phyloP scores from a whole-genome alignment of 768 basidiomycete species.

The Mycena latifolia region DNA sequence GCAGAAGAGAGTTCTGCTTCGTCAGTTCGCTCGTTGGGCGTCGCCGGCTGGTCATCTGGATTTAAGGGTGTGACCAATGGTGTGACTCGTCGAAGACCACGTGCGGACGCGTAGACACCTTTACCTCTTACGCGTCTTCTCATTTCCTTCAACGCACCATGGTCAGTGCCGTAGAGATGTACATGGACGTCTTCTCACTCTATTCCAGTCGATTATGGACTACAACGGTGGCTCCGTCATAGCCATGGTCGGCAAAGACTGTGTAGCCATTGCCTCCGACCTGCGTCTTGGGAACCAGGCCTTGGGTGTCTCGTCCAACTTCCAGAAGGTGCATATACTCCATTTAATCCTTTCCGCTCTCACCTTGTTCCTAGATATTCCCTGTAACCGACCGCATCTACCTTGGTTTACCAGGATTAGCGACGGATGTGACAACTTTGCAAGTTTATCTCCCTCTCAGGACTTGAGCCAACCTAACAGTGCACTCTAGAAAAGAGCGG shows the following conservation, averaged over 20 bases:
- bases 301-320: constrained; percentile 89
- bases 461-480: constrained; percentile 17
- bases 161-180: constrained; percentile 44
- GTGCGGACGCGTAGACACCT: constrained; percentile 60
- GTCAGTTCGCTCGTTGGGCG: neutral
- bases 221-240: constrained; percentile 98
- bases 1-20: neutral
- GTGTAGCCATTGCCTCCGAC: constrained; percentile 98
- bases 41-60: too few relatives aligned
- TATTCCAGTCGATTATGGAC: constrained; percentile 87
- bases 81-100: constrained; percentile 43
- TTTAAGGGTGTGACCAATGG: constrained; percentile 3
- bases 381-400: constrained; percentile 94
- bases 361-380: constrained; percentile 75
- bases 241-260: constrained; percentile 99
- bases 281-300: constrained; percentile 91
- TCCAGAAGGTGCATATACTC: constrained; percentile 81
- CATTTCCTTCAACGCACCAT: constrained; percentile 47
- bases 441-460: constrained; percentile 50
- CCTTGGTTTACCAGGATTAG: constrained; percentile 92
- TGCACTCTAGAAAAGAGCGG: constrained; percentile 76
- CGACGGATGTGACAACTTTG: constrained; percentile 94
- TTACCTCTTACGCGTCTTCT: constrained; percentile 31
- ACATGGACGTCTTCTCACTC: constrained; percentile 28
- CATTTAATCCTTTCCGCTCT: constrained; percentile 21